Conservation (phyloP, 352 stramenopile species). For the Globisporangium alternatum region DNA sequence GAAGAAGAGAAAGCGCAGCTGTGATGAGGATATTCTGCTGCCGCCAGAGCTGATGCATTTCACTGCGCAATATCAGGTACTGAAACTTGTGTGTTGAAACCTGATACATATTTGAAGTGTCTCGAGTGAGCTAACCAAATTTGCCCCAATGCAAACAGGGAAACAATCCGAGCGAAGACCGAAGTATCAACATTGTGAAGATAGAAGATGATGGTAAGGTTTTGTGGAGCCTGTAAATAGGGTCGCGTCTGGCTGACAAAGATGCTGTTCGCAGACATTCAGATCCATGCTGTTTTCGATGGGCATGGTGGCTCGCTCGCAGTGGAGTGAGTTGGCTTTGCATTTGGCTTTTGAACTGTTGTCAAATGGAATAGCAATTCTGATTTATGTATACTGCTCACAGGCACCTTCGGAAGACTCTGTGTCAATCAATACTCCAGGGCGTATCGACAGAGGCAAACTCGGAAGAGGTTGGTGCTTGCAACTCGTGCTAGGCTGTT, state of each 20-base stretch:
- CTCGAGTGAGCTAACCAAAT: not conserved
- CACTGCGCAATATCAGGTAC: slow-evolving; percentile 62
- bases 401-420: slow-evolving; percentile 34
- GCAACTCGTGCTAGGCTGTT: not conserved
- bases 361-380: not conserved
- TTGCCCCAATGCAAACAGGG: slow-evolving; percentile 21
- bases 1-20: slow-evolving; percentile 13
- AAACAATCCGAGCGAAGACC: slow-evolving; percentile 65
- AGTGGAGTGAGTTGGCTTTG: slow-evolving; percentile 44
- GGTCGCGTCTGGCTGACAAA: not conserved
- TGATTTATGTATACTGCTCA: not conserved
- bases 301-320: slow-evolving; percentile 63
- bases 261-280: slow-evolving; percentile 26
- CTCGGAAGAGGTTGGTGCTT: slow-evolving; percentile 27
- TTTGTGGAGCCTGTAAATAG: not conserved
- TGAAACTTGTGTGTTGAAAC: not conserved
- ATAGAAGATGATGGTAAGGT: slow-evolving; percentile 26
- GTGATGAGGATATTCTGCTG: slow-evolving; percentile 7
- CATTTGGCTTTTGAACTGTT: not conserved
- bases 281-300: slow-evolving; percentile 61
- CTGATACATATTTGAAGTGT: too few relatives aligned
- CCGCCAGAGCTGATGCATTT: slow-evolving; percentile 28
- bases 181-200: slow-evolving; percentile 53
- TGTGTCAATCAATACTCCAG: slow-evolving; percentile 39
- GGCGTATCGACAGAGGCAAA: slow-evolving; percentile 23